Base-by-base conservation (phyloP, 129 eudicot species). In the Rutidosis leptorrhynchoides region DNA sequence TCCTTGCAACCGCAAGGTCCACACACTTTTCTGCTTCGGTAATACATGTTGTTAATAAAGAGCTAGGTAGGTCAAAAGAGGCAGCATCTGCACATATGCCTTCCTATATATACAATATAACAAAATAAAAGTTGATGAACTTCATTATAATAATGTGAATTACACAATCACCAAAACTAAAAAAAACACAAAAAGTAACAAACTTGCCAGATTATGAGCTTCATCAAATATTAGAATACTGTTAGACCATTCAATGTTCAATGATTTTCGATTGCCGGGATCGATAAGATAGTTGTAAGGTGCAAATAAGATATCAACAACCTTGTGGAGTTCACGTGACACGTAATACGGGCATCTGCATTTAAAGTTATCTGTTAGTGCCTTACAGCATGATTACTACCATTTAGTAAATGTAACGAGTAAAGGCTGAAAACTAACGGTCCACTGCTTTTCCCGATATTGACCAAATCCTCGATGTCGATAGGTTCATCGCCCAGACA, bases 201-300 rank as follows among this genome's bases (percentile, higher is more conserved):
- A 37, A 46, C 72, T 56, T 81, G 86, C 98, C 80, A 93, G 81
- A 85, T 93, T 93, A 77, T 93, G 98, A 75, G 98, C 98, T 88
- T 93, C 98, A 70, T 93, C 98, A 72, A 93, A 93, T 70, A 93
- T 89, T 49, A 93, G 90, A 67, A 86, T 74, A 69, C 95, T 85
- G 64, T 77, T 72, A 6, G 57, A 26, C 96, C 96, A 93, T 63
- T 84, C 77, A 49, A 93, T 93, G 64, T 48, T 84, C 81, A 93
- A 74, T 52, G 87, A 74, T 73, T 84, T 79, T 67, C 95, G 70
- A 70, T 81, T 77, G 9, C 87, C 78, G 25, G 92, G 96, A 73
- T 88, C 98, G 16, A 93, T 93, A 55, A 93, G 96, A 82, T 93
- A 93, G 83, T 93, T 93, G 85, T 93, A 93, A 49, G 98, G 98